Base-by-base conservation (phyloP, 1,139 yeast genomes). In the Suhomyces ambrosiae region DNA sequence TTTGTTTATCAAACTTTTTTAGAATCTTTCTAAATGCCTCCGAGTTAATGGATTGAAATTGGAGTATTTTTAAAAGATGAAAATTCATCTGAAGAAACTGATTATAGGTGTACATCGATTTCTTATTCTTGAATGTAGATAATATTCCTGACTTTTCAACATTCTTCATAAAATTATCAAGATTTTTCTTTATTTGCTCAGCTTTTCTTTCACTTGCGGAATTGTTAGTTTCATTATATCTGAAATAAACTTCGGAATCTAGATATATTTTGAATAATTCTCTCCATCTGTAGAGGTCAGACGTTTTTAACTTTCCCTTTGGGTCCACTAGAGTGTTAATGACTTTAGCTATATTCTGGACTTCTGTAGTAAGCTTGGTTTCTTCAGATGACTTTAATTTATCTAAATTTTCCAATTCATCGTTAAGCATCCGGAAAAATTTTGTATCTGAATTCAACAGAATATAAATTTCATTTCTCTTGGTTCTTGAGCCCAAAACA, bases 1-100 rank as follows among this genome's bases (percentile, higher is more conserved):
- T 84, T 49, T 79, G 83, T 55, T 84, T 84, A 50, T 84, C 89
- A 50, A 84, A 84, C 53, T 84, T 84, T 54, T 84, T 84, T 49
- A 83, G 63, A 44, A 84, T 84, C 56, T 84, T 84, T 16, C 74
- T 62, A 27, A 82, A 71, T 1, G 92, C 92, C 32, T 77, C 71
- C 18, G 76, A 66, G 53, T 84, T 84, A 40, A 83, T 68, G 7
- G 74, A 65, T 52, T 82, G 86, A 52, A 80, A 84, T 47, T 79
- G 77, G 24, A 81, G 63, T 7, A 80, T 74, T 49, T 79, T 79
- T 25, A 83, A 53, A 21, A 84, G 58, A 40, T 76, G 77, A 30
- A 67, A 61, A 55, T 84, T 84, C 51, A 82, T 54, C 2, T 59
- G 57, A 42, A 78, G 61, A 48, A 84, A 84, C 29, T 71, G 59